Base-by-base conservation (phyloP, 805 yeast species). In the Suhomyces sp. region DNA sequence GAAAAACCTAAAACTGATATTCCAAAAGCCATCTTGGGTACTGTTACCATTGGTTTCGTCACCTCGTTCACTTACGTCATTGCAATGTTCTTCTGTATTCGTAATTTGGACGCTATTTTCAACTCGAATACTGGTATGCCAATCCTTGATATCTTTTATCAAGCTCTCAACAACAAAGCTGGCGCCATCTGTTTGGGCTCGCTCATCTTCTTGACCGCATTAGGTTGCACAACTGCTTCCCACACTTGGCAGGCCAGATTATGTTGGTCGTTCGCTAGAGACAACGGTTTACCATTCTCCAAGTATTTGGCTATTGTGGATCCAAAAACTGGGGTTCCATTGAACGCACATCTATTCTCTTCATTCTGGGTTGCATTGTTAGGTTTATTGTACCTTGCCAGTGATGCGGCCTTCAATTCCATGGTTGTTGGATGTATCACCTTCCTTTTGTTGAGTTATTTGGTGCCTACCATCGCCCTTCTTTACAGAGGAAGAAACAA, bases 171-270 rank as follows among this genome's bases (percentile, higher is more conserved):
- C 15, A 67, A 60, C 60, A 66, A 60, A 47, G 64, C 64, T 24
- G 77, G 77, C 23, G 76, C 77, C 27, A 60, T 71, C 27, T 65
- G 72, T 55, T 62, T 73, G 49, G 77, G 74, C 4, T 54, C 62
- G 27, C 63, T 73, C 50, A 64, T 73, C 29, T 64, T 71, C 47
- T 56, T 70, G 42, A 71, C 76, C 47, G 75, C 72, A 24, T 58
- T 60, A 42, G 76, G 76, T 2, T 72, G 76, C 60, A 73, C 74
- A 29, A 67, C 72, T 50, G 63, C 72, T 35, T 70, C 72, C 46
- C 76, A 72, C 62, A 73, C 77, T 23, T 73, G 76, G 77, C 77
- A 73, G 65, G 71, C 77, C 24, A 66, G 78, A 62, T 63, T 73
- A 54, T 71, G 76, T 58, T 73, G 77, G 77, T 70, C 76, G 9